Conservation (phyloP, 83 land plant species). For the Isoetes engelmannii region DNA sequence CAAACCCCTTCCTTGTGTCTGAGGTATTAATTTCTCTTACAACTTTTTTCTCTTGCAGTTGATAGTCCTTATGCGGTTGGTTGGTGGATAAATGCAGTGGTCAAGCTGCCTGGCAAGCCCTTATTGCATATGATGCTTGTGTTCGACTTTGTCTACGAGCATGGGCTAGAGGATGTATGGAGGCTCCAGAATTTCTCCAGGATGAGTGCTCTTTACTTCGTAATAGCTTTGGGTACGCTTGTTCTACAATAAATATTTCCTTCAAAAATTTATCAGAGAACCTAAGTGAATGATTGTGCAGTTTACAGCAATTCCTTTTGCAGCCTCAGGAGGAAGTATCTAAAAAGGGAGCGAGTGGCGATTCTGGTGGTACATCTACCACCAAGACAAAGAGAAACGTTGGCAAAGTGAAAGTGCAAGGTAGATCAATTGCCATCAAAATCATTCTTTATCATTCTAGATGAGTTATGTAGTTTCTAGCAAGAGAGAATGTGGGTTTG, state of each 20-base stretch:
- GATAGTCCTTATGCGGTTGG: neutral
- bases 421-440: conserved; percentile 20
- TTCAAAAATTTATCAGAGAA: no score
- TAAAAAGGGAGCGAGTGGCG: conserved; percentile 20
- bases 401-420: conserved; percentile 74
- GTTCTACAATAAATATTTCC: neutral
- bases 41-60: neutral
- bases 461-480: no score
- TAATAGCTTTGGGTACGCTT: conserved; percentile 71
- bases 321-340: conserved; percentile 56
- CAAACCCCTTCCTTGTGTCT: neutral
- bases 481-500: no score
- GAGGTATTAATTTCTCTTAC: neutral
- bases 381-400: conserved; percentile 40
- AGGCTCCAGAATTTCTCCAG: conserved; percentile 82
- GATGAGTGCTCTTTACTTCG: conserved; percentile 83
- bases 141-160: conserved; percentile 79
- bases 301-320: conserved; percentile 54
- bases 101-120: conserved; percentile 85
- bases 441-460: no score
- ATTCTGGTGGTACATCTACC: conserved; percentile 25
- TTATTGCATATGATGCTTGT: conserved; percentile 95
- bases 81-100: conserved; percentile 42
- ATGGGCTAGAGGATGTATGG: conserved; percentile 83
- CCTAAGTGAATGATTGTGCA: conserved; percentile 10